These are phyloP conservation scores for Amyloporia xantha DNA, from an alignment of 768 basidiomycete genomes.

Conservation along the genomic window DNA sequence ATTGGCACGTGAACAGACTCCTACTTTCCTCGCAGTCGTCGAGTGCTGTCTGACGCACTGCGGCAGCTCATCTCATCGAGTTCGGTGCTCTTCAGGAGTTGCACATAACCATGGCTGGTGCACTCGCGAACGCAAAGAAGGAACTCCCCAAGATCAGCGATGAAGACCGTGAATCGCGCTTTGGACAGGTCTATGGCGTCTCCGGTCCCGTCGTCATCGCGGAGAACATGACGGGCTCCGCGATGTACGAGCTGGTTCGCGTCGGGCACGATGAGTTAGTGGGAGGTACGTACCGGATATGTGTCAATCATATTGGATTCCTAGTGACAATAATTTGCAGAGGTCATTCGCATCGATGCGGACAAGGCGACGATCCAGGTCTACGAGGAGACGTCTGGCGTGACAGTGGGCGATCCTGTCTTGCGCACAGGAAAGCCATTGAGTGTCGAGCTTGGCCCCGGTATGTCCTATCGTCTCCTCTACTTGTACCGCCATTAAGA, in stretches of 20 bases:
- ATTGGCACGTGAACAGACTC: conserved; percentile 1
- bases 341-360: conserved; percentile 98
- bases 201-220: conserved; percentile 98
- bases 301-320: too few relatives aligned
- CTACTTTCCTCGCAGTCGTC: not conserved
- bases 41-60: not conserved
- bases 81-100: not conserved
- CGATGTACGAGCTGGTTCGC: conserved; percentile 97
- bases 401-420: conserved; percentile 98
- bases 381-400: conserved; percentile 98
- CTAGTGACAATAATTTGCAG: conserved; percentile 33
- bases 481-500: conserved; percentile 5
- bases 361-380: conserved; percentile 99
- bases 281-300: conserved; percentile 55
- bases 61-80: not conserved
- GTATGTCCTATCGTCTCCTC: conserved; percentile 34
- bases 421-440: conserved; percentile 96
- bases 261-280: conserved; percentile 98
- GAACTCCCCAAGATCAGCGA: conserved; percentile 83
- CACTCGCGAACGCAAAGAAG: conserved; percentile 83
- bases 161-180: conserved; percentile 83
- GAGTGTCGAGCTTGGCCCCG: conserved; percentile 95
- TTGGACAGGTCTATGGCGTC: conserved; percentile 89
- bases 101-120: conserved; percentile 71
- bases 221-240: conserved; percentile 91